phyloP scores from a whole-genome alignment of 2,329 filamentous ascomycete species.

The Neofusicoccum kwambonambiense region DNA sequence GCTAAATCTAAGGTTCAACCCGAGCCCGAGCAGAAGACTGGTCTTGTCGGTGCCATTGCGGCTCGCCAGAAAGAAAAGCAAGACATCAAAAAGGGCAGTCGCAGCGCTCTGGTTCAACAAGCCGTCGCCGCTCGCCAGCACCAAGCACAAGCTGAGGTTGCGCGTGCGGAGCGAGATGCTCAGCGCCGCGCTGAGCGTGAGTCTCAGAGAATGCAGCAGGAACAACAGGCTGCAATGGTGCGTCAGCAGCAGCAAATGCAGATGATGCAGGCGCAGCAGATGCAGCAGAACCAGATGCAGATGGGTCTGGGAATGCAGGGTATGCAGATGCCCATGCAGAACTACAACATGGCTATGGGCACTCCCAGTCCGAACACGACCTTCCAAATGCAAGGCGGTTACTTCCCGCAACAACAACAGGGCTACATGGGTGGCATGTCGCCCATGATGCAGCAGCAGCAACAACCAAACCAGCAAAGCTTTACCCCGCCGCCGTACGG shows the following conservation, averaged over 20 bases:
- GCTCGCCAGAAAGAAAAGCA: constrained; percentile 75
- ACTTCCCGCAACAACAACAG: constrained; percentile 4
- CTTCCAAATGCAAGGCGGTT: constrained; percentile 10
- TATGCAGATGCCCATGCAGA: constrained; percentile 17
- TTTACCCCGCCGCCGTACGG: constrained; percentile 15
- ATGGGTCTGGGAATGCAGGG: constrained; percentile 13
- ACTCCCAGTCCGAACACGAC: neutral
- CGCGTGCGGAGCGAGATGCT: constrained; percentile 38
- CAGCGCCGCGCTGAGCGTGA: constrained; percentile 31
- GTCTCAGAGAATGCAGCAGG: constrained; percentile 30
- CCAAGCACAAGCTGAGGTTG: constrained; percentile 52
- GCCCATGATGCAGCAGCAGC: neutral
- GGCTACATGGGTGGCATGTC: neutral
- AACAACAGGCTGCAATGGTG: constrained; percentile 21
- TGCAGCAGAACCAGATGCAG: constrained; percentile 13
- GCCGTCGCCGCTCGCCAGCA: constrained; percentile 61
- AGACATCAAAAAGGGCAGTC: constrained; percentile 64
- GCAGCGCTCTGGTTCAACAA: constrained; percentile 69
- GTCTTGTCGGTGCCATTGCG: constrained; percentile 76
- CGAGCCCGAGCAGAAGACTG: constrained; percentile 46
- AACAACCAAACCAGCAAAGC: neutral
- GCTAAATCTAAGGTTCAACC: constrained; percentile 47
- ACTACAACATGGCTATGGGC: constrained; percentile 3
- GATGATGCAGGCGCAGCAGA: constrained; percentile 14
- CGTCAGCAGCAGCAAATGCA: constrained; percentile 20